Conservation (phyloP, 208 protist genomes). For the Wallacemonas sp. region DNA sequence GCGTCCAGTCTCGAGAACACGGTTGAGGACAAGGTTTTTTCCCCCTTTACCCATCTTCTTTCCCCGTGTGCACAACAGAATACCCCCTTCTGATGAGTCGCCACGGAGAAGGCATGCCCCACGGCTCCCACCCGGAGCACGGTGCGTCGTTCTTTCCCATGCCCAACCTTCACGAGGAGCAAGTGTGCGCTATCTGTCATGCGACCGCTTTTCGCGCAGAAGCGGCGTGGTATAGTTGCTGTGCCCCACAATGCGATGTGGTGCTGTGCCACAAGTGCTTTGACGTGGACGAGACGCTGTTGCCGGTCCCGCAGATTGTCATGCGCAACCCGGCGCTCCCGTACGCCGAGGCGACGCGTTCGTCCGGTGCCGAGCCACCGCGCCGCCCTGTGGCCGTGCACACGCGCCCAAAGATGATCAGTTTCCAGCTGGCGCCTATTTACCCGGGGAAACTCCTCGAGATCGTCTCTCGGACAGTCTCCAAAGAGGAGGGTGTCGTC, state of each 20-base stretch:
- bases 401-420: conserved; percentile 52
- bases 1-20: too few species aligned
- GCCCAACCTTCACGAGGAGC: neutral
- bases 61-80: neutral
- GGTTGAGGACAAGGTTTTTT: too few species aligned
- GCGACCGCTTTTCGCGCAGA: conserved; percentile 39
- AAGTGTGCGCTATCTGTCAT: conserved; percentile 63
- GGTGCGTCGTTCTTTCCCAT: conserved; percentile 29
- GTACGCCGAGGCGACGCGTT: conserved; percentile 39
- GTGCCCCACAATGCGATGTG: conserved; percentile 36
- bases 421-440: conserved; percentile 62
- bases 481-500: conserved; percentile 35
- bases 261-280: conserved; percentile 80
- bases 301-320: conserved; percentile 57
- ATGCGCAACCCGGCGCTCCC: conserved; percentile 58
- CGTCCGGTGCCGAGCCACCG: too few species aligned
- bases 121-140: conserved; percentile 75
- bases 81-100: neutral
- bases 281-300: conserved; percentile 64
- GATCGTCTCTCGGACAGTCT: conserved; percentile 60
- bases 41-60: neutral
- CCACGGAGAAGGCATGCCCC: conserved; percentile 17
- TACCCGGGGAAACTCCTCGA: conserved; percentile 61
- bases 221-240: conserved; percentile 60
- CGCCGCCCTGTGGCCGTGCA: conserved; percentile 31